These are phyloP conservation scores for Alternaria rosae DNA, from an alignment of 2,329 filamentous ascomycete genomes.

Conservation along the genomic window DNA sequence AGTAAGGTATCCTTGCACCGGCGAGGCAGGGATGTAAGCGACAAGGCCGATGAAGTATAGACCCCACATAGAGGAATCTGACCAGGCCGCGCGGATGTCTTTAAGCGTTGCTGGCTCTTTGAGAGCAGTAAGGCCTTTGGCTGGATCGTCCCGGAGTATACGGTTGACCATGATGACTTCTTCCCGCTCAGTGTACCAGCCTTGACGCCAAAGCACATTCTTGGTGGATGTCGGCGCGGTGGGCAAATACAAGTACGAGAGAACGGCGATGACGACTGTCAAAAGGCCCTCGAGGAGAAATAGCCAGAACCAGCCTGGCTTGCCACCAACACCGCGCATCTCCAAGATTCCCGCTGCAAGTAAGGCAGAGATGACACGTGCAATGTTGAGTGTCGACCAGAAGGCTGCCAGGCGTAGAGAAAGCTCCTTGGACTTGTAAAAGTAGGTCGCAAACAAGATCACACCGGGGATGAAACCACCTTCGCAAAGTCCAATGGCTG, in stretches of 20 bases:
- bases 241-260: conserved; percentile 48
- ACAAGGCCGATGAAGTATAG: conserved; percentile 60
- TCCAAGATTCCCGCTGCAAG: conserved; percentile 63
- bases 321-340: conserved; percentile 57
- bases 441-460: conserved; percentile 74
- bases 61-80: conserved; percentile 64
- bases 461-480: conserved; percentile 67
- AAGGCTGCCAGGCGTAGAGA: conserved; percentile 72
- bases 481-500: conserved; percentile 53
- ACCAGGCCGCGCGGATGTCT: conserved; percentile 59
- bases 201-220: conserved; percentile 54
- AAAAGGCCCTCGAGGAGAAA: conserved; percentile 54
- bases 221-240: conserved; percentile 59
- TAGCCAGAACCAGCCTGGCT: conserved; percentile 64
- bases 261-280: conserved; percentile 37
- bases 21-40: conserved; percentile 45
- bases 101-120: conserved; percentile 59
- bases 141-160: conserved; percentile 63
- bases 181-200: conserved; percentile 71
- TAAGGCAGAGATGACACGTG: conserved; percentile 63
- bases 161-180: conserved; percentile 74
- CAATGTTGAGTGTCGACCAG: conserved; percentile 70
- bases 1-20: conserved; percentile 50
- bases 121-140: conserved; percentile 65
- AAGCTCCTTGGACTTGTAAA: conserved; percentile 75